These are phyloP conservation scores for Suillus subaureus DNA, from an alignment of 768 basidiomycete species.

Conservation along the genomic window DNA sequence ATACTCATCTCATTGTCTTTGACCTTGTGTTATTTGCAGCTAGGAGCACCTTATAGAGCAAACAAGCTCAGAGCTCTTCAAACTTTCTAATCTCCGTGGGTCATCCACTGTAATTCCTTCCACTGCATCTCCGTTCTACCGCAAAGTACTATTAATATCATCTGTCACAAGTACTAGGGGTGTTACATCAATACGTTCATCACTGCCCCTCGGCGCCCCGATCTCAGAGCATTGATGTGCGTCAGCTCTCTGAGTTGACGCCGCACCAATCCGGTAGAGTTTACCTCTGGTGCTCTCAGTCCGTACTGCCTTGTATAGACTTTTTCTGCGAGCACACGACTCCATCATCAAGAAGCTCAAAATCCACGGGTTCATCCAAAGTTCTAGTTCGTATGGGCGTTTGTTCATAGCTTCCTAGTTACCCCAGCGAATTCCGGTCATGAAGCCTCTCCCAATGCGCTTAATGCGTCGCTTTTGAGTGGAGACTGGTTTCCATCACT, in stretches of 20 bases:
- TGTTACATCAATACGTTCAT: background rate
- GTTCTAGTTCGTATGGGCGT: background rate
- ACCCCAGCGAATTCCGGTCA: background rate
- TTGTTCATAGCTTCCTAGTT: slow-evolving; percentile 1
- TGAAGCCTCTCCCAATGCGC: background rate
- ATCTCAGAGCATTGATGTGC: background rate
- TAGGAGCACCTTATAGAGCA: background rate
- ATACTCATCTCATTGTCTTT: background rate
- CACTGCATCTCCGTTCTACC: background rate
- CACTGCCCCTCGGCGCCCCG: slow-evolving; percentile 1
- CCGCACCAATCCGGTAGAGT: background rate
- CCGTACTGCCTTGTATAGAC: background rate
- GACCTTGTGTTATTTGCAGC: background rate
- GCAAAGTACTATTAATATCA: background rate
- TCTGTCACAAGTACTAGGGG: background rate
- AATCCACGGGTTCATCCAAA: background rate
- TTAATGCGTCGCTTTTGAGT: background rate
- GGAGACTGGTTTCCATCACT: background rate
- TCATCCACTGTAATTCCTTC: background rate
- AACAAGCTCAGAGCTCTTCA: background rate
- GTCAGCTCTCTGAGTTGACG: background rate
- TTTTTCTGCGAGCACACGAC: background rate
- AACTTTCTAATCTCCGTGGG: background rate
- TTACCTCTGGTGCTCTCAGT: background rate
- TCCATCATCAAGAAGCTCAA: background rate